Base-by-base conservation (phyloP, 2,329 filamentous ascomycete species). In the Aspergillus flavus region DNA sequence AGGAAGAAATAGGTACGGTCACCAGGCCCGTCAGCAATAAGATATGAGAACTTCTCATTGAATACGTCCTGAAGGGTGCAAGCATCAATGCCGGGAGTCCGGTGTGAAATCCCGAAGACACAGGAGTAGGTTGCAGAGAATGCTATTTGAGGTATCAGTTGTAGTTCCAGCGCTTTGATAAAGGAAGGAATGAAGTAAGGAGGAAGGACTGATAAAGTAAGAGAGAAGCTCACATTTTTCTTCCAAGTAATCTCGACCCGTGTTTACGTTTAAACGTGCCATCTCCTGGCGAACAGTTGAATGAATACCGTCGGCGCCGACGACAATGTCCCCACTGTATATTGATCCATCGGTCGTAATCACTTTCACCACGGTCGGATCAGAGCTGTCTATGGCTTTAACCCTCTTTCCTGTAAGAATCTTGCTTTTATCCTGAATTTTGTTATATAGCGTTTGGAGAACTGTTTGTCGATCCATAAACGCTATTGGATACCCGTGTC, bases 271-370 rank as follows among this genome's bases (percentile, higher is more conserved):
- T 9, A 34, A 3, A 28, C 59, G 28, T 7, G 28, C 41, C 28
- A 57, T 55, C 46, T 61, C 59, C 30, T 16, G 19, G 6, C 59
- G 21, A 9, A 61, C 45, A 11, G 6, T 19, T 2, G 28, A 39
- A 19, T 56, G 53, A 16, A 50, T 28, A 5, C 59, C 59, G n/a
- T 61, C 59, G 2, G 59, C 34, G 1, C 59, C 59, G 23, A 61
- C 28, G 5, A 61, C 16, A 41, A 61, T 23, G 23, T 57, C 59
- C 5, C 53, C 54, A 11, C 7, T n/a, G 6, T 57, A 61, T 2
- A 14, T 19, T 1, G 41, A 41, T 1, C 59, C 59, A 7, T 61
- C 59, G 1, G 7, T 5, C 0, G 59, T 57, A 34, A 9, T 32
- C 1, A 53, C 28, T 14, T n/a, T 16, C 2, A 32, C 28, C n/a